A percentile compares a stretch with the other conserved stretches of the same genome.
phyloP scores from a whole-genome alignment of 2,329 filamentous ascomycete species.

The Periconia macrospinosa region DNA sequence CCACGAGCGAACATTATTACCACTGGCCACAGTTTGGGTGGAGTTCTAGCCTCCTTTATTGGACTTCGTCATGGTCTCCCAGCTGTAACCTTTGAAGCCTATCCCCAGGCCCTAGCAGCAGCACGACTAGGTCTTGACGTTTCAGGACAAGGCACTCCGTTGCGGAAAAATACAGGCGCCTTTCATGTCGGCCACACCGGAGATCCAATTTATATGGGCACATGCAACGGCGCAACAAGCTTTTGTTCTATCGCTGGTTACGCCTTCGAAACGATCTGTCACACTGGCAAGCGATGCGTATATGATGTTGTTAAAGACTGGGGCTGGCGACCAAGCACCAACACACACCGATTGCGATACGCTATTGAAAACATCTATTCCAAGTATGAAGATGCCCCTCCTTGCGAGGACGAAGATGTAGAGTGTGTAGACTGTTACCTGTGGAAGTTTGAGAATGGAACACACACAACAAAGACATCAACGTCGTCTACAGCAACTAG shows the following conservation, averaged over 20 bases:
- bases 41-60: conserved; percentile 38
- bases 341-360: conserved; percentile 34
- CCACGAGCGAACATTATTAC: conserved; percentile 38
- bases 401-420: conserved; percentile 37
- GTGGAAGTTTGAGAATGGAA: conserved; percentile 42
- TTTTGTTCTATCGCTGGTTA: conserved; percentile 42
- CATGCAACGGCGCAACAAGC: conserved; percentile 37
- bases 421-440: conserved; percentile 39
- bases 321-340: conserved; percentile 40
- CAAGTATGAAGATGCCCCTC: conserved; percentile 36
- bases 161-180: conserved; percentile 36
- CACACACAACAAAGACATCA: conserved; percentile 25
- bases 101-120: conserved; percentile 40
- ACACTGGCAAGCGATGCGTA: conserved; percentile 38
- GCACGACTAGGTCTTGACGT: conserved; percentile 34
- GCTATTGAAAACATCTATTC: conserved; percentile 40
- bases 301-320: conserved; percentile 43
- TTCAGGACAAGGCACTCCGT: conserved; percentile 30
- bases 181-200: conserved; percentile 42
- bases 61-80: conserved; percentile 37
- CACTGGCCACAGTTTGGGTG: conserved; percentile 38
- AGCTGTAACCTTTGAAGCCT: conserved; percentile 38
- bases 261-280: conserved; percentile 39
- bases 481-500: conserved; percentile 22
- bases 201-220: conserved; percentile 42